Percentiles rank a stretch among this genome's conserved stretches.
Evolutionary conservation across 371 early-diverging fungal species (phyloP).

Genomic region (Conidiobolus incongruus): DNA sequence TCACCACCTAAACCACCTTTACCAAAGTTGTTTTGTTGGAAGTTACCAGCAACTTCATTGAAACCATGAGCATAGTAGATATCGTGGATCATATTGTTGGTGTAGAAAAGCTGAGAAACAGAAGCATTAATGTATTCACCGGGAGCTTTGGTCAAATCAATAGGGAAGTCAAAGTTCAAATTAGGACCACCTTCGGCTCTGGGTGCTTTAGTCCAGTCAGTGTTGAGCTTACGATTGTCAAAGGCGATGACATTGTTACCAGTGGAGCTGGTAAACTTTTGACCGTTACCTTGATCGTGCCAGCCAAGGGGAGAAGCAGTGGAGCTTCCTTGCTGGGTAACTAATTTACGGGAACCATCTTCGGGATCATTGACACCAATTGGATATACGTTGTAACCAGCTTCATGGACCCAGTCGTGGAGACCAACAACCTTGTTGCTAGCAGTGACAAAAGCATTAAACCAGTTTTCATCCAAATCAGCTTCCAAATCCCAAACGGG

Average conservation of each 20-base stretch:
- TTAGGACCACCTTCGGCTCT: constrained; percentile 41
- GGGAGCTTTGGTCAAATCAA: constrained; percentile 40
- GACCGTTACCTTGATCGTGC: constrained; percentile 30
- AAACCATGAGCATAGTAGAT: constrained; percentile 79
- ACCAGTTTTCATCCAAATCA: not conserved
- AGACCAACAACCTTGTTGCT: constrained; percentile 24
- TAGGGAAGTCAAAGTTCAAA: constrained; percentile 50
- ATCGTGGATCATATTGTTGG: constrained; percentile 70
- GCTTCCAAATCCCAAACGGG: not conserved
- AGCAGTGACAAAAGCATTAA: not conserved
- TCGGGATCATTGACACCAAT: too few relatives aligned
- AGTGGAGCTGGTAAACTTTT: constrained; percentile 37
- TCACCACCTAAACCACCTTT: too few relatives aligned
- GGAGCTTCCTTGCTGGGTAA: constrained; percentile 10
- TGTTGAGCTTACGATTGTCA: constrained; percentile 28
- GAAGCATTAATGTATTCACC: constrained; percentile 64
- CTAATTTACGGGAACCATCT: too few relatives aligned
- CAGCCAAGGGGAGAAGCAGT: constrained; percentile 57
- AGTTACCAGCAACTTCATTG: constrained; percentile 78
- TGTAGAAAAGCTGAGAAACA: constrained; percentile 82
- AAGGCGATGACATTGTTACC: constrained; percentile 58
- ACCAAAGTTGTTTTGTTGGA: too few relatives aligned
- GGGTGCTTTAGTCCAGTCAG: constrained; percentile 53
- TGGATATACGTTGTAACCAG: constrained; percentile 54
- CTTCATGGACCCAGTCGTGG: constrained; percentile 72